A percentile compares a stretch with the other conserved stretches of the same genome.
Conservation (phyloP, 1,284 basidiomycete genomes). For the Stereum hirsutum region DNA sequence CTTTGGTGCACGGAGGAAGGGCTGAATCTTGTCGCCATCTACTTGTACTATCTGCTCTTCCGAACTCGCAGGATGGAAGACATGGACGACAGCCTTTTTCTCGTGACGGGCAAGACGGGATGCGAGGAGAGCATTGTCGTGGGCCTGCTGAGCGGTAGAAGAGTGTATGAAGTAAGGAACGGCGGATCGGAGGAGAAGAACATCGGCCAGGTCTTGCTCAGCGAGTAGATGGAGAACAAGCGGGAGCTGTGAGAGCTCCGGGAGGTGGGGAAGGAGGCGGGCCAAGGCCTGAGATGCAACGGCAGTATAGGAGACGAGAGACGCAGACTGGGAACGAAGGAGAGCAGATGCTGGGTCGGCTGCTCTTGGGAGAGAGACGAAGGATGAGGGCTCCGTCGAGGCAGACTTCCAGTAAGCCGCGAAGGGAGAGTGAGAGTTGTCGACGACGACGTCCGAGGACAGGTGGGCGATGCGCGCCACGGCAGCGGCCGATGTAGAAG, state of each 20-base stretch:
- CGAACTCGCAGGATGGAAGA: constrained; percentile 44
- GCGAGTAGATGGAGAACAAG: constrained; percentile 51
- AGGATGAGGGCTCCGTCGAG: constrained; percentile 10
- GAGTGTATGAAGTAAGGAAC: constrained; percentile 59
- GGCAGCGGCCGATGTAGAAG: constrained; percentile 13
- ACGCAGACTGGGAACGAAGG: constrained; percentile 26
- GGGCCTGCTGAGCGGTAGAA: constrained; percentile 53
- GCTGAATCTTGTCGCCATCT: constrained; percentile 43
- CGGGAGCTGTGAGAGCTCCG: constrained; percentile 42
- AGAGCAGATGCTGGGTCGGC: constrained; percentile 53
- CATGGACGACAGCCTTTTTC: constrained; percentile 69
- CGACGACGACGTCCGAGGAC: constrained; percentile 56
- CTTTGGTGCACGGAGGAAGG: constrained; percentile 45
- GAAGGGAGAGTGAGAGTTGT: constrained; percentile 29
- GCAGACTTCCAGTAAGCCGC: constrained; percentile 26
- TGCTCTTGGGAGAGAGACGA: constrained; percentile 42
- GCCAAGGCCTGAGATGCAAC: constrained; percentile 37
- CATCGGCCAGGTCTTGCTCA: constrained; percentile 45
- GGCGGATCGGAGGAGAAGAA: constrained; percentile 46
- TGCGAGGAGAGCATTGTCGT: constrained; percentile 69
- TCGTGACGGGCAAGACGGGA: constrained; percentile 54
- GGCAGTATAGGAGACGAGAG: constrained; percentile 46
- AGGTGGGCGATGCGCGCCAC: constrained; percentile 65
- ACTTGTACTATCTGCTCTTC: constrained; percentile 38
- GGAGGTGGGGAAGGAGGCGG: constrained; percentile 46